phyloP scores from a whole-genome alignment of 352 stramenopile species.

The Thalassiosira exigua region DNA sequence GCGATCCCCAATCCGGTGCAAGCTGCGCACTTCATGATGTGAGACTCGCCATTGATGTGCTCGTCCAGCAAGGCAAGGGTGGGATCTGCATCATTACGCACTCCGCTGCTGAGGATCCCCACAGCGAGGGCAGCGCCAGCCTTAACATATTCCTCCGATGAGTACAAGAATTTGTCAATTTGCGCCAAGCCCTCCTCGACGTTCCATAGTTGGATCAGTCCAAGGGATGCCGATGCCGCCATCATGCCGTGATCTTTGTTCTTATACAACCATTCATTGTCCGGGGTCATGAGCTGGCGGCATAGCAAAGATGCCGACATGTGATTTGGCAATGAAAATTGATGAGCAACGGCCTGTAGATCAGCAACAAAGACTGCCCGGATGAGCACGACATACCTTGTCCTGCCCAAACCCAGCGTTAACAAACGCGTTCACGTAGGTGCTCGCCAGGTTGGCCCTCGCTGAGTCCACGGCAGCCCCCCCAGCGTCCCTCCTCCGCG shows the following conservation, averaged over 20 bases:
- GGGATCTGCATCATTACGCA: slow-evolving; percentile 96
- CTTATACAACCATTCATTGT: slow-evolving; percentile 99
- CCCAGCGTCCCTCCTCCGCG: slow-evolving; percentile 71
- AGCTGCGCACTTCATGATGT: slow-evolving; percentile 91
- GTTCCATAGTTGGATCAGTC: slow-evolving; percentile 99
- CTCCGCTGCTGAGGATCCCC: slow-evolving; percentile 90
- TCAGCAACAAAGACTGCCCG: too few species aligned
- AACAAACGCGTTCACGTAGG: slow-evolving; percentile 99
- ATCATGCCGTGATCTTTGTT: slow-evolving; percentile 99
- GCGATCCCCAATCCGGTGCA: slow-evolving; percentile 97
- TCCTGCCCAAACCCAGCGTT: slow-evolving; percentile 98
- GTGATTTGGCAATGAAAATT: too few species aligned
- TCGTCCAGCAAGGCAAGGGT: slow-evolving; percentile 96
- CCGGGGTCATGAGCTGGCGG: slow-evolving; percentile 85
- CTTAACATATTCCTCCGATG: slow-evolving; percentile 97
- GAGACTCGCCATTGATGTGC: slow-evolving; percentile 95
- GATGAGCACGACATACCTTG: slow-evolving; percentile 90
- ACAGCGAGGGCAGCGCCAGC: slow-evolving; percentile 97
- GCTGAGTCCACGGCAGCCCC: slow-evolving; percentile 93
- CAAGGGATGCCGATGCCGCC: slow-evolving; percentile 95
- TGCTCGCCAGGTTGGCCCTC: slow-evolving; percentile 97
- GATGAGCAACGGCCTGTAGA: too few species aligned
- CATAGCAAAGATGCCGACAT: too few species aligned
- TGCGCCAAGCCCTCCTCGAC: slow-evolving; percentile 98
- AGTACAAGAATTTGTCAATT: slow-evolving; percentile 99